A percentile compares a stretch with the other conserved stretches of the same genome.
Conservation (phyloP, 192 early-diverging fungal species). For the Coemansia sp. region DNA sequence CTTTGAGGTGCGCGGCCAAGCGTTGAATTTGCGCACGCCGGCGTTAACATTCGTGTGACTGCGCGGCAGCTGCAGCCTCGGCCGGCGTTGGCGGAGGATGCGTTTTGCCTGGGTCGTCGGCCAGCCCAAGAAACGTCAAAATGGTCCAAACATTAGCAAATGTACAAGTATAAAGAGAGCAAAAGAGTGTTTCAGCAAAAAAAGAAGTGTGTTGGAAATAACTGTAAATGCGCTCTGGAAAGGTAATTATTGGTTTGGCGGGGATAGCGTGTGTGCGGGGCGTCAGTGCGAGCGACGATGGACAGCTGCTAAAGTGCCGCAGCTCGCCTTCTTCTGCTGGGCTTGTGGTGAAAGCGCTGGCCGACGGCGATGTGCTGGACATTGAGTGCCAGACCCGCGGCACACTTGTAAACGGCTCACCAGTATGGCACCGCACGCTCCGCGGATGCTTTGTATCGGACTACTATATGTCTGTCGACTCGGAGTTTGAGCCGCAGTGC, state of each 20-base stretch:
- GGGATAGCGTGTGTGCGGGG: no score
- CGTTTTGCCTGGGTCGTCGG: conserved; percentile 5
- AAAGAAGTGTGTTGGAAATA: not conserved
- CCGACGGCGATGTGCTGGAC: conserved; percentile 1
- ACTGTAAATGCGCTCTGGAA: not conserved
- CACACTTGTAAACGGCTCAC: not conserved
- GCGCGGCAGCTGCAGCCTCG: not conserved
- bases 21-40: conserved; percentile 15
- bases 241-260: not conserved
- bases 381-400: conserved; percentile 16
- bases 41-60: conserved; percentile 9
- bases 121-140: conserved; percentile 25
- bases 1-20: conserved; percentile 20
- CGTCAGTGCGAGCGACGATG: not conserved
- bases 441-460: conserved; percentile 21
- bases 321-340: conserved; percentile 7
- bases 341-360: conserved; percentile 9
- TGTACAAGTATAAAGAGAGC: conserved; percentile 1
- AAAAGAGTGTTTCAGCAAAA: not conserved
- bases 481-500: conserved; percentile 5
- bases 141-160: conserved; percentile 22
- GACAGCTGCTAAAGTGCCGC: conserved; percentile 17
- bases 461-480: not conserved
- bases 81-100: not conserved
- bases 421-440: conserved; percentile 13